phyloP scores from a whole-genome alignment of 495 filamentous ascomycete genomes.

The Staphylotrichum longicolle region DNA sequence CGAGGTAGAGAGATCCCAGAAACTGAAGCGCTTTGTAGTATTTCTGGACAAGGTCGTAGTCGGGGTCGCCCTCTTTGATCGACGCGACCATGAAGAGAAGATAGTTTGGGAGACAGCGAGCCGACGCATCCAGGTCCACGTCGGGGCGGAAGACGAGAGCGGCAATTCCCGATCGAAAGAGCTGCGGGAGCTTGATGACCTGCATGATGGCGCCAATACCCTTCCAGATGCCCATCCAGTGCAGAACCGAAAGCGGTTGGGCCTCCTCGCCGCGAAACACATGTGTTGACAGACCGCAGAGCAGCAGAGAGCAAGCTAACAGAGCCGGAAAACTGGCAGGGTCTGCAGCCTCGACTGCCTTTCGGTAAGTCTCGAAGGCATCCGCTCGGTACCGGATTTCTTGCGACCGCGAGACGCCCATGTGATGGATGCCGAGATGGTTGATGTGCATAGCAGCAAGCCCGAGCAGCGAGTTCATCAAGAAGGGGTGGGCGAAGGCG shows the following conservation, averaged over 20 bases:
- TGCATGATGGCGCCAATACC: conserved; percentile 46
- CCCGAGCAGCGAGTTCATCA: conserved; percentile 52
- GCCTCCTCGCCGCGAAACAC: conserved; percentile 41
- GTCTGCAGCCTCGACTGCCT: conserved; percentile 41
- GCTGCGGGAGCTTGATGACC: conserved; percentile 23
- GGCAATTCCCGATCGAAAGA: conserved; percentile 36
- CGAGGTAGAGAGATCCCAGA: conserved; percentile 46
- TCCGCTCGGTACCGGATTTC: conserved; percentile 40
- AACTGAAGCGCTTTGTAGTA: conserved; percentile 43
- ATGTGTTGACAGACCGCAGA: conserved; percentile 42
- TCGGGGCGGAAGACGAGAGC: conserved; percentile 41
- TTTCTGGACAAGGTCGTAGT: conserved; percentile 28
- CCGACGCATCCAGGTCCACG: conserved; percentile 37
- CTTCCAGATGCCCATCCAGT: conserved; percentile 50
- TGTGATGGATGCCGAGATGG: conserved; percentile 26
- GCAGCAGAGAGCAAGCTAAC: conserved; percentile 42
- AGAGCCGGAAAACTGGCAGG: conserved; percentile 42
- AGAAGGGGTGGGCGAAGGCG: conserved; percentile 47
- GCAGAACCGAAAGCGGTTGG: conserved; percentile 40
- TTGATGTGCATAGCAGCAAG: conserved; percentile 46
- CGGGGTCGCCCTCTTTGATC: conserved; percentile 34
- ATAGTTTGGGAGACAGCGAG: conserved; percentile 38
- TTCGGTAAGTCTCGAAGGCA: conserved; percentile 46
- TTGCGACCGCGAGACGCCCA: conserved; percentile 16
- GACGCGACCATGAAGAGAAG: conserved; percentile 46